These are phyloP conservation scores for Fusarium anthophilum DNA, from an alignment of 2,329 filamentous ascomycete species.

Conservation along the genomic window DNA sequence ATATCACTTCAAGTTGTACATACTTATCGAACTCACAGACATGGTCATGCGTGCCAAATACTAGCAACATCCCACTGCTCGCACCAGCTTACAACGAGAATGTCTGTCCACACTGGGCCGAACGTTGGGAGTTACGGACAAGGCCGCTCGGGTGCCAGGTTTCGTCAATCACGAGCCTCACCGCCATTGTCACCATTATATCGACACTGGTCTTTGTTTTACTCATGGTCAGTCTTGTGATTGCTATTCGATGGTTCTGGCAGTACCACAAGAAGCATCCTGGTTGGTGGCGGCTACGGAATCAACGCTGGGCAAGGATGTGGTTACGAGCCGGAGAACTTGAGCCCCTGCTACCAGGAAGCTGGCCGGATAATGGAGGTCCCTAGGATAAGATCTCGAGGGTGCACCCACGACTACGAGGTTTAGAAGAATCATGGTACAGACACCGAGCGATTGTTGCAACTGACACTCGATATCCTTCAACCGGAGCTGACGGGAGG, in stretches of 20 bases:
- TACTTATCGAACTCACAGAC: constrained; percentile 50
- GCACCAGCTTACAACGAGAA: constrained; percentile 60
- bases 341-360: constrained; percentile 43
- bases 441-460: constrained; percentile 10
- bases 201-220: constrained; percentile 43
- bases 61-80: constrained; percentile 55
- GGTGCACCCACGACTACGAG: constrained; percentile 12
- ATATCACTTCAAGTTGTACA: not conserved
- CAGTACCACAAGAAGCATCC: constrained; percentile 34
- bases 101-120: constrained; percentile 62
- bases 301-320: constrained; percentile 22
- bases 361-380: not conserved
- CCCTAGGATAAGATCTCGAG: constrained; percentile 2
- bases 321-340: constrained; percentile 40
- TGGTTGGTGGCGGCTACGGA: constrained; percentile 27
- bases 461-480: constrained; percentile 38
- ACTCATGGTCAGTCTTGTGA: constrained; percentile 35
- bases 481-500: constrained; percentile 88
- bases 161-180: constrained; percentile 49
- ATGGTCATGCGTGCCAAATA: constrained; percentile 64
- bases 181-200: constrained; percentile 40
- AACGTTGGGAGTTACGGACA: constrained; percentile 52
- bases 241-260: constrained; percentile 34
- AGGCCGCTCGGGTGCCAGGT: constrained; percentile 49
- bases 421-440: not conserved